Base-by-base conservation (phyloP, 2,329 filamentous ascomycete genomes). In the Pseudocercospora vitis region DNA sequence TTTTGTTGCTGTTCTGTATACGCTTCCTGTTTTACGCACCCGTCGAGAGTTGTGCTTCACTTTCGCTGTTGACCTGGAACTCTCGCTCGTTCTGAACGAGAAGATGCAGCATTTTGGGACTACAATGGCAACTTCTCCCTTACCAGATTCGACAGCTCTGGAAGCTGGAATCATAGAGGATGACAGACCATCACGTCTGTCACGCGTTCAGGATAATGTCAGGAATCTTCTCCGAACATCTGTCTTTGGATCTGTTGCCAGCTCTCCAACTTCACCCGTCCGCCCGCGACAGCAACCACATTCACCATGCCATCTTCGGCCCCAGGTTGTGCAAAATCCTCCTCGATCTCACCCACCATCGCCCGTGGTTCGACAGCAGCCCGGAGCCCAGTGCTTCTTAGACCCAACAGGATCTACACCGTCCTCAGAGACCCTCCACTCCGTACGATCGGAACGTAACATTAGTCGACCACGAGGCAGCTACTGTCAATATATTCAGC, bases 91-190 rank as follows among this genome's bases (percentile, higher is more conserved):
- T 5, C 6, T 4, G 6, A 12, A 11, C 21, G 24, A 14, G n/a
- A 52, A 35, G 16, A 52, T 56, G 53, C 53, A 56, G 47, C 45
- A 52, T 37, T 56, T 56, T 52, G 53, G 53, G 12, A 52, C 49
- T 48, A 47, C 53, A 44, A 37, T 24, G 29, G 31, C 52, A 28
- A 39, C 48, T 18, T 63, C 60, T 19, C 65, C 65, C 19, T 59
- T 69, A 1, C 65, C 67, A n/a, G 65, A 68, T 52, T 63, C 65
- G 28, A 64, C 64, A 46, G 60, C 62, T 12, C 50, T 70, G 14
- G 67, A 70, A 56, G 62, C 66, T 29, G 68, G 68, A n/a, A 65
- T 70, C 18, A 35, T 70, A 49, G 65, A 66, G 50, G 65, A 70
- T 51, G 51, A 59, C 12, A 45, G 42, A 35, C 63, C 64, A 21